Evolutionary conservation across 2,329 filamentous ascomycete genomes (phyloP).

Genomic region (Taxawa tesnikishii): DNA sequence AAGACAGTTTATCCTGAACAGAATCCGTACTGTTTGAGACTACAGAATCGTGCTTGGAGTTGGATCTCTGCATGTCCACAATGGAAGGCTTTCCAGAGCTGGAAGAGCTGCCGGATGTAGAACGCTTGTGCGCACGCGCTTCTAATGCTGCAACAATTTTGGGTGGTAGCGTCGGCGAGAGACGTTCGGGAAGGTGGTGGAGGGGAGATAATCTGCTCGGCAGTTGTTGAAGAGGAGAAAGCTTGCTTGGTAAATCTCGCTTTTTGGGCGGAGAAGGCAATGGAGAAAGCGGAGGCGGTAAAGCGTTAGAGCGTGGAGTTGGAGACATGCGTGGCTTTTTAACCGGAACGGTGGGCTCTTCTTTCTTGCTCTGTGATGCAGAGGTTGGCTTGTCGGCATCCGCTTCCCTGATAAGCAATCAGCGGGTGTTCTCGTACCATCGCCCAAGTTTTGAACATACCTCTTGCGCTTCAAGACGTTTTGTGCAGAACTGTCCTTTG

Average conservation of each 20-base stretch:
- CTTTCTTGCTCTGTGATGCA: background rate
- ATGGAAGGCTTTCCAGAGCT: conserved; percentile 2
- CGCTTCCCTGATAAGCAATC: no score
- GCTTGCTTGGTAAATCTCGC: background rate
- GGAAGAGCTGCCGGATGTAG: conserved; percentile 10
- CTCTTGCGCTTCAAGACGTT: conserved; percentile 2
- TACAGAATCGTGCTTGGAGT: conserved; percentile 7
- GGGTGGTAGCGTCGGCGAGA: conserved; percentile 47
- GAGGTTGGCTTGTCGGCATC: no score
- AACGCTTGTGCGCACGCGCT: conserved; percentile 16
- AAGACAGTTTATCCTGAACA: conserved; percentile 1
- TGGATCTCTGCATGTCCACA: background rate
- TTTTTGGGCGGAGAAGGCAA: conserved; percentile 1
- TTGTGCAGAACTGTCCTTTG: background rate
- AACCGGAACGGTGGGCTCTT: background rate
- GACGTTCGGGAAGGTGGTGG: conserved; percentile 28
- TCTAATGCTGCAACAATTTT: conserved; percentile 42
- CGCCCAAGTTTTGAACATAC: background rate
- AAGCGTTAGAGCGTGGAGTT: background rate
- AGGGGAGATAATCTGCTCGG: conserved; percentile 7
- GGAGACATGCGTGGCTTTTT: background rate
- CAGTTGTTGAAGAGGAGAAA: conserved; percentile 1
- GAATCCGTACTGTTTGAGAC: background rate
- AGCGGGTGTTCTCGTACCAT: no score
- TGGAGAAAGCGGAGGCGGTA: background rate